A percentile compares a stretch with the other conserved stretches of the same genome.
phyloP scores from a whole-genome alignment of 495 filamentous ascomycete species.

The Bombardia bombarda region DNA sequence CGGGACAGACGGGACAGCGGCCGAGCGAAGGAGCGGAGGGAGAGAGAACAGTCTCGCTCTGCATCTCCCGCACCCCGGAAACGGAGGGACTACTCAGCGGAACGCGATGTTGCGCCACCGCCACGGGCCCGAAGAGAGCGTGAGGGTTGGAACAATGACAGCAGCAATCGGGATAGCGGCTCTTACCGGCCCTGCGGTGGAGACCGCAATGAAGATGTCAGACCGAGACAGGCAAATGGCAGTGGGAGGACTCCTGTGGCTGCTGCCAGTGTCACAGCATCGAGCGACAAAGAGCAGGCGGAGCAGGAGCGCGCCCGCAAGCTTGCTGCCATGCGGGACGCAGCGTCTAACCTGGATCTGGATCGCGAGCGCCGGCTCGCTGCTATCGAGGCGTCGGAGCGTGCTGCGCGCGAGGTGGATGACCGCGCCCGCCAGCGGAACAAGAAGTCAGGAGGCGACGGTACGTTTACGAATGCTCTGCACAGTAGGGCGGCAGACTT shows the following conservation, averaged over 20 bases:
- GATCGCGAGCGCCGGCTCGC: conserved; percentile 65
- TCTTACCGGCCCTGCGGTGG: conserved; percentile 13
- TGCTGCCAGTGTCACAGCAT: not conserved
- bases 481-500: conserved; percentile 52
- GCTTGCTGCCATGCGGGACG: conserved; percentile 80
- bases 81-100: conserved; percentile 9
- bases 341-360: conserved; percentile 69
- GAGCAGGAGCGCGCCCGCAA: conserved; percentile 54
- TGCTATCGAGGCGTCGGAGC: conserved; percentile 57
- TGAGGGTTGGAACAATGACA: not conserved
- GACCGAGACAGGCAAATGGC: conserved; percentile 5
- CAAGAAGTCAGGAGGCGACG: conserved; percentile 53
- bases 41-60: conserved; percentile 9
- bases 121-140: not conserved
- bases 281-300: conserved; percentile 9
- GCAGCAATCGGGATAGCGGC: conserved; percentile 16
- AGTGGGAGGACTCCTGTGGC: not conserved
- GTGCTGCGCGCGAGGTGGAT: conserved; percentile 55
- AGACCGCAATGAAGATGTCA: conserved; percentile 18
- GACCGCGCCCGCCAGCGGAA: conserved; percentile 47
- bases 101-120: conserved; percentile 5
- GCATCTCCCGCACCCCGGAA: conserved; percentile 20
- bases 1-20: conserved; percentile 4
- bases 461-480: conserved; percentile 51
- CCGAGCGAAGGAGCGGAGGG: not conserved